phyloP scores from a whole-genome alignment of 306 rosid species.

The Nissolia schottii region DNA sequence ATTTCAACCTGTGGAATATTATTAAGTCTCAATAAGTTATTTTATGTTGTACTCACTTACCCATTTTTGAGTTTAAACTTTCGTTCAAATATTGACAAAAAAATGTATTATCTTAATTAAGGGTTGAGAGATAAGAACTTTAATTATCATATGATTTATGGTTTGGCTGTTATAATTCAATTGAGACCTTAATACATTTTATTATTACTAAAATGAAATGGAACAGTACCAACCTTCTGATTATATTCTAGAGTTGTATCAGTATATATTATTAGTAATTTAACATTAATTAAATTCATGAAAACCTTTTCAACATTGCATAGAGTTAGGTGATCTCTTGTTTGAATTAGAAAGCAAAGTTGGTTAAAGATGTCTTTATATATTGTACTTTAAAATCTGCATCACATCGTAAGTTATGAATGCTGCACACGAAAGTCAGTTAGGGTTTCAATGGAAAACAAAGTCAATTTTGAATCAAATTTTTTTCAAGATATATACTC shows the following conservation, averaged over 20 bases:
- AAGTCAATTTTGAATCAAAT: neutral
- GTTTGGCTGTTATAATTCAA: no score
- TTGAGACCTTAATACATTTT: no score
- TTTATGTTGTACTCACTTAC: no score
- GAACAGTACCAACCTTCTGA: no score
- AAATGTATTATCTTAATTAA: no score
- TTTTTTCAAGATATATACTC: no score
- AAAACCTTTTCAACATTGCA: neutral
- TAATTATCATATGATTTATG: no score
- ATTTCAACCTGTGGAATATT: no score
- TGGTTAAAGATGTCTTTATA: neutral
- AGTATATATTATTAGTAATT: neutral
- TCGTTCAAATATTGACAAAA: no score
- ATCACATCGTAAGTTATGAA: neutral
- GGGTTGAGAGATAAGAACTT: neutral
- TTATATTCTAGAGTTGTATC: neutral
- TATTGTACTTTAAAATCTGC: neutral
- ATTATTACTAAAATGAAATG: no score
- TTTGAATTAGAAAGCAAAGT: neutral
- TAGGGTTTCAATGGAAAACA: neutral
- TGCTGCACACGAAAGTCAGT: slow-evolving; percentile 13
- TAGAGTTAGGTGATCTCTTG: slow-evolving; percentile 7
- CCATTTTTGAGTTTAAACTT: no score
- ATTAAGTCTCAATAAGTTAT: no score
- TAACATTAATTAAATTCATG: neutral